Evolutionary conservation across 345 rosid species (phyloP), one percentile per base, ranked within the genome.

Genomic region (Aquilaria sinensis): DNA sequence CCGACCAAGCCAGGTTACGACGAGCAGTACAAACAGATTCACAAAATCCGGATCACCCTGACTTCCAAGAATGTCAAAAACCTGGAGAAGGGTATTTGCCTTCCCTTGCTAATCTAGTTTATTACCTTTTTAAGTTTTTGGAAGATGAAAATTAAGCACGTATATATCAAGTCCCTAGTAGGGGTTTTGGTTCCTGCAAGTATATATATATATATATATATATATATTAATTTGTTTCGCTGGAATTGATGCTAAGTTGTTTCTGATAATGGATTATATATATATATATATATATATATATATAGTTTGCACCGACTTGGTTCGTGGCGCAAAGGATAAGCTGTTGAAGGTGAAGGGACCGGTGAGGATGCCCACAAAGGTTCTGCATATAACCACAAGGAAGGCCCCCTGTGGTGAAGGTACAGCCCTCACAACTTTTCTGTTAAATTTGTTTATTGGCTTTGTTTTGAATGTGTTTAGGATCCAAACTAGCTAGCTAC

Each of bases 351-450:
- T 80, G 2, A 82, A 82, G 65, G 84, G 86, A 30, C 86, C 77
- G 3, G 80, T 68, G 65, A 77, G 84, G 50, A 82, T 79, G 74
- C 84, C 80, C 13, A 75, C 78, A 3, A 77, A 80, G 66, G 74
- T 73, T 66, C 76, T 79, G n/a, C 65, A 69, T 10, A 77, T 82
- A 56, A 79, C 80, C 6, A 80, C 80, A 31, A 65, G 82, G 53
- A 77, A 77, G 63, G 64, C 79, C 54, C 87, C 81, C 23, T 82
- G 81, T 69, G 87, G 82, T 62, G 82, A 79, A 75, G 87, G 84
- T 82, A 67, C 29, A 23, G 23, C 23, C 23, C 31, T 15, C 53
- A 2, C 2, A 34, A 12, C 1, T 4, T 11, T 9, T 5, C 23
- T 23, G 23, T 23, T 23, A 23, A 23, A 23, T 60, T 60, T 43